A percentile compares a stretch with the other conserved stretches of the same genome.
These are phyloP conservation scores for Trebouxia sp. DNA, from an alignment of 139 green algal species.

Conservation along the genomic window DNA sequence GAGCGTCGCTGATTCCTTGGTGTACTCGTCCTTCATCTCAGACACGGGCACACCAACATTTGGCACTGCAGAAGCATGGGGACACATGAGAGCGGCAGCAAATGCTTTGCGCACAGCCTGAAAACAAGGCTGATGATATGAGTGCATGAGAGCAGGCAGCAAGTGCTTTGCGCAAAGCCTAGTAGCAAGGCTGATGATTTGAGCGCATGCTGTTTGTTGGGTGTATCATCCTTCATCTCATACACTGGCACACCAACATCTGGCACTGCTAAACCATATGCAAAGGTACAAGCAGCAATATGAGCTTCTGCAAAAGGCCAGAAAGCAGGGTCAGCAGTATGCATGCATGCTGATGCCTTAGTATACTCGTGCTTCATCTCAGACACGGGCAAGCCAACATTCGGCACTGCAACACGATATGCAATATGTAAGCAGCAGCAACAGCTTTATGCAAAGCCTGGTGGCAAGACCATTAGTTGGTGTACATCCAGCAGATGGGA, in stretches of 20 bases:
- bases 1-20: conserved; percentile 11
- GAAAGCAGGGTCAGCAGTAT: background rate
- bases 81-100: too few species aligned
- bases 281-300: too few species aligned
- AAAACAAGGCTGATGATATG: background rate
- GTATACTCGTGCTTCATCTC: conserved; percentile 38
- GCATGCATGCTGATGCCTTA: conserved; percentile 1
- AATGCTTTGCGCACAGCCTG: background rate
- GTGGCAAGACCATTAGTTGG: background rate
- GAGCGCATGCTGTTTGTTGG: background rate
- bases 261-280: background rate
- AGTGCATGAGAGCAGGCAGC: background rate
- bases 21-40: conserved; percentile 39
- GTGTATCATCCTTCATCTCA: conserved; percentile 31
- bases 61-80: background rate
- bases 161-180: background rate
- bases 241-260: conserved; percentile 26
- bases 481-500: too few species aligned
- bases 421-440: too few species aligned
- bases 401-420: background rate
- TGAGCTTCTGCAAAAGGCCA: background rate
- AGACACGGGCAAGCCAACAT: conserved; percentile 34
- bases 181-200: too few species aligned
- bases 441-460: background rate
- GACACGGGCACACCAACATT: conserved; percentile 35